Conservation (phyloP, 371 early-diverging fungal genomes). For the Thermomucor indicae-seudaticae region DNA sequence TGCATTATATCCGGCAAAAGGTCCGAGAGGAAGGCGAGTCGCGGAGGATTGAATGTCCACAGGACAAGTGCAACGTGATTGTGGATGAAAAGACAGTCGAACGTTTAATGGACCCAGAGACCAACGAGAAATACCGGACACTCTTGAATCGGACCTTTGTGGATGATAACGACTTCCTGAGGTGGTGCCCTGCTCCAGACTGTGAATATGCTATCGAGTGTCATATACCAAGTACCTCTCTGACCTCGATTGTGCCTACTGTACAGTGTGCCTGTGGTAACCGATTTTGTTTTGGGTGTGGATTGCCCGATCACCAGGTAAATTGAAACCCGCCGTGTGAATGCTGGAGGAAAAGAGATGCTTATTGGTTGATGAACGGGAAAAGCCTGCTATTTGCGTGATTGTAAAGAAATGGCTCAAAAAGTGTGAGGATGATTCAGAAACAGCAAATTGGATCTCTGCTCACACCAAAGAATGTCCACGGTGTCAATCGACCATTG, state of each 20-base stretch:
- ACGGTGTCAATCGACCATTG: slow-evolving; percentile 91
- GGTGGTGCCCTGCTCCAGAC: slow-evolving; percentile 96
- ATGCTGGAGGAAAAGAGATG: not conserved
- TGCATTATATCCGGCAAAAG: slow-evolving; percentile 79
- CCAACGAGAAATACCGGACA: slow-evolving; percentile 64
- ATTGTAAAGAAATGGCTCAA: slow-evolving; percentile 88
- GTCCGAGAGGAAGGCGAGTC: slow-evolving; percentile 86
- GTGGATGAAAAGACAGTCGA: slow-evolving; percentile 81
- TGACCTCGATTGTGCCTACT: slow-evolving; percentile 77
- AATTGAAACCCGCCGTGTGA: too few relatives aligned
- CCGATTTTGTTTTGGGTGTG: slow-evolving; percentile 93
- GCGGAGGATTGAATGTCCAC: slow-evolving; percentile 82
- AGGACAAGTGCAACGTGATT: slow-evolving; percentile 70
- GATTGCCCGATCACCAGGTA: slow-evolving; percentile 79
- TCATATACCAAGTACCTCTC: slow-evolving; percentile 64
- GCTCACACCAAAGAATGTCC: slow-evolving; percentile 97
- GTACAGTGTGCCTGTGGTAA: slow-evolving; percentile 82
- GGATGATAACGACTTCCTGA: slow-evolving; percentile 72
- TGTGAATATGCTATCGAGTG: slow-evolving; percentile 95
- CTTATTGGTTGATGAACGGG: not conserved
- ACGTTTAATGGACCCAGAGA: slow-evolving; percentile 48
- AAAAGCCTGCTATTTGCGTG: slow-evolving; percentile 77
- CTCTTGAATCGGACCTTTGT: slow-evolving; percentile 87
- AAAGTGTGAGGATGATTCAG: slow-evolving; percentile 96
- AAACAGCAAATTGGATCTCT: slow-evolving; percentile 96